A percentile compares a stretch with the other conserved stretches of the same genome.
Conservation (phyloP, 345 rosid species). For the Mangifera indica region DNA sequence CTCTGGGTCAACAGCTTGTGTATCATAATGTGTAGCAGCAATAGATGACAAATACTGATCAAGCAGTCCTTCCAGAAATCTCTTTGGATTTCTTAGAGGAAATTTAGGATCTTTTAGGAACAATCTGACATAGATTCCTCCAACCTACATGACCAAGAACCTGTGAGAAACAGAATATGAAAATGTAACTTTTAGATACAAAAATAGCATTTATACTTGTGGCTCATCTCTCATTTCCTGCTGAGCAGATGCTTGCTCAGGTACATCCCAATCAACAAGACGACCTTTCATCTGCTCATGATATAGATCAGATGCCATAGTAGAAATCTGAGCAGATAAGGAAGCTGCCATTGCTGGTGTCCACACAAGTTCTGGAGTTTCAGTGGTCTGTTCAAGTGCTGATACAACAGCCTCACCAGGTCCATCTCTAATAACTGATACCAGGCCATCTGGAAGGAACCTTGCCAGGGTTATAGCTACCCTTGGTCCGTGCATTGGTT, state of each 20-base stretch:
- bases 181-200: not conserved
- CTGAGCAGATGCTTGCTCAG: conserved; percentile 90
- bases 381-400: conserved; percentile 88
- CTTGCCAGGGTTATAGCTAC: conserved; percentile 94
- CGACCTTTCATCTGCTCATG: conserved; percentile 95
- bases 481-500: conserved; percentile 99
- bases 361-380: conserved; percentile 99
- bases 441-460: conserved; percentile 96
- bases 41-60: conserved; percentile 94
- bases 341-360: conserved; percentile 99
- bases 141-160: conserved; percentile 60
- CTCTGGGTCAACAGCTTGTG: conserved; percentile 77
- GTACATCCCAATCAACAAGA: conserved; percentile 94
- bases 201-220: conserved; percentile 48
- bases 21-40: conserved; percentile 85
- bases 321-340: conserved; percentile 87
- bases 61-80: conserved; percentile 94
- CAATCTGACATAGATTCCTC: conserved; percentile 90
- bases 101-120: conserved; percentile 97
- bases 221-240: conserved; percentile 92
- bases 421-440: conserved; percentile 92
- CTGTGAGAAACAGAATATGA: conserved; percentile 15
- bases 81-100: conserved; percentile 93
- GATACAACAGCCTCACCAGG: conserved; percentile 97
- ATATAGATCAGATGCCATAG: conserved; percentile 90